Base-by-base conservation (phyloP, 2,329 filamentous ascomycete species). In the Colletotrichum chrysophilum region DNA sequence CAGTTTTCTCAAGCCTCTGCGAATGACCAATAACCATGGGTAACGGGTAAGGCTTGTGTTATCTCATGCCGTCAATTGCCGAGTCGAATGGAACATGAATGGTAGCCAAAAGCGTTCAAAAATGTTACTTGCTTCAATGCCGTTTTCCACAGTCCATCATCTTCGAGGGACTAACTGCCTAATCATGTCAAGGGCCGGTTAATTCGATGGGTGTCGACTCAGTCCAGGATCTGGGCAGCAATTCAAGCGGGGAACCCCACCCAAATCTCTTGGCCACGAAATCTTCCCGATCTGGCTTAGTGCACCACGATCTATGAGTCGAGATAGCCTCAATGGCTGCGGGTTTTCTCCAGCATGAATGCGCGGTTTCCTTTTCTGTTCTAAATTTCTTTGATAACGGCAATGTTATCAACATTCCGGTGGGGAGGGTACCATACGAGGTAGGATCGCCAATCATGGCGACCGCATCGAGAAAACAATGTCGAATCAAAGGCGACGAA, bases 241-340 rank as follows among this genome's bases (percentile, higher is more conserved):
- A 10, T 34, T 38, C 67, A 60, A 56, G 55, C 48, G 67, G 67
- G 13, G 56, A 62, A 52, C 36, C 55, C 69, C 43, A 38, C 24
- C 16, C 0, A 21, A 62, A 72, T n/a, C 36, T 61, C 70, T 72
- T 72, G 70, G 70, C 64, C 70, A 62, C 7, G 16, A 72, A 72
- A 62, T 32, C 36, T 60, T 8, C 64, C 70, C 55, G 55, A 55
- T 52, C 12, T 32, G 64, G 64, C 9, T 55, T 62, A 62, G 52
- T 5, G 70, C 1, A 3, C 12, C 5, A 4, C 5, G 12, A 34
- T 32, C 7, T 6, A 16, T 16, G 7, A 6, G 34, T 28, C 62
- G 55, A 68, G 70, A 72, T 72, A 2, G 64, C 70, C 28, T 72
- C 64, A 72, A 30, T 30, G 21, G 6, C 34, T 24, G 34, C 28